These are phyloP conservation scores for Pelargonium myrrhifolium DNA, from an alignment of 441 rosid genomes.

Conservation along the genomic window DNA sequence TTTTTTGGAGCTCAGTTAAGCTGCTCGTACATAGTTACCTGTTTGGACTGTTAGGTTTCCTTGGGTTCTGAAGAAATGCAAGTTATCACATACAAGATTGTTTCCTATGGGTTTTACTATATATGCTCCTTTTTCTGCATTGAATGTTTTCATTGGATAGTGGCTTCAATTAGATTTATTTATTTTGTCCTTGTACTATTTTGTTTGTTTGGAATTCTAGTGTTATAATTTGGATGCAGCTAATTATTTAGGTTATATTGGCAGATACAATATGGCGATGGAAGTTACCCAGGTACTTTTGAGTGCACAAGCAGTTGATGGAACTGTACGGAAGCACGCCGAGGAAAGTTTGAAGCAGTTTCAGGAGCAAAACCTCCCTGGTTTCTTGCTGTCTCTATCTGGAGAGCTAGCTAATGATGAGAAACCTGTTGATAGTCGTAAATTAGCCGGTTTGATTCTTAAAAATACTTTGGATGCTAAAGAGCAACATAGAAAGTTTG, in stretches of 20 bases:
- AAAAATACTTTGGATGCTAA: slow-evolving; percentile 50
- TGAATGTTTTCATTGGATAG: too few species aligned
- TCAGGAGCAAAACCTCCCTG: slow-evolving; percentile 46
- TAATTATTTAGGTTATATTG: slow-evolving; percentile 2
- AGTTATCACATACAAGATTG: too few species aligned
- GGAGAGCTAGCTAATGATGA: slow-evolving; percentile 43
- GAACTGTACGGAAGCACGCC: slow-evolving; percentile 41
- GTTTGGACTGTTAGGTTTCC: too few species aligned
- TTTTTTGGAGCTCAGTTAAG: too few species aligned
- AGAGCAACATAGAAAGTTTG: slow-evolving; percentile 41
- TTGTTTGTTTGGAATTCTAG: too few species aligned
- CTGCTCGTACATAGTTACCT: too few species aligned
- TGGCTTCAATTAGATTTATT: too few species aligned
- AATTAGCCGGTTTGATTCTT: slow-evolving; percentile 42
- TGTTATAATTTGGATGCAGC: too few species aligned
- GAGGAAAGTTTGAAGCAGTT: slow-evolving; percentile 67
- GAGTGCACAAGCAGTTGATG: slow-evolving; percentile 46
- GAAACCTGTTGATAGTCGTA: slow-evolving; percentile 46
- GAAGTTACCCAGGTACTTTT: slow-evolving; percentile 47
- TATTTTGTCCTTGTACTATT: too few species aligned
- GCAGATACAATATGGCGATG: slow-evolving; percentile 40
- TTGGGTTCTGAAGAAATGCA: too few species aligned
- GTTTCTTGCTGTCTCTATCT: slow-evolving; percentile 37
- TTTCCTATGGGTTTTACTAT: too few species aligned
- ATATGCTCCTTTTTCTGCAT: too few species aligned